phyloP scores from a whole-genome alignment of 2,329 filamentous ascomycete species.

The Diaporthe citrichinensis region DNA sequence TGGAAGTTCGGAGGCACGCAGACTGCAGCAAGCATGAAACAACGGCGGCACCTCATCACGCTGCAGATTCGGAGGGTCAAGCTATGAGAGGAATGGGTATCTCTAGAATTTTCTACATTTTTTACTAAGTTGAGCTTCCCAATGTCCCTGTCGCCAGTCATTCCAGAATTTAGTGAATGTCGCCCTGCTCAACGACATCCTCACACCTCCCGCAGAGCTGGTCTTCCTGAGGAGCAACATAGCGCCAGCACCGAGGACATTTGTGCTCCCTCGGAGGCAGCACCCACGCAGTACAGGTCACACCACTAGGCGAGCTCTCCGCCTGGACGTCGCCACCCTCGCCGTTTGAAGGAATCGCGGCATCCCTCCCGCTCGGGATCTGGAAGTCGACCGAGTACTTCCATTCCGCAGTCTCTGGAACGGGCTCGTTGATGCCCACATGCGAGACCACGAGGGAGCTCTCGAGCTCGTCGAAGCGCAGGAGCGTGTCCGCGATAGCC shows the following conservation, averaged over 20 bases:
- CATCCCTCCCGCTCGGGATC: constrained; percentile 43
- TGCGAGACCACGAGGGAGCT: constrained; percentile 79
- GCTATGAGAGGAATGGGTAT: constrained; percentile 27
- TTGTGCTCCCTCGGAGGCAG: constrained; percentile 72
- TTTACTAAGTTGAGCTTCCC: background rate
- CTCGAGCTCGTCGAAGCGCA: constrained; percentile 68
- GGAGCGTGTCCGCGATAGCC: constrained; percentile 52
- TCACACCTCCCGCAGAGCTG: constrained; percentile 81
- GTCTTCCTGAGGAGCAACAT: constrained; percentile 76
- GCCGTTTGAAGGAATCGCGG: background rate
- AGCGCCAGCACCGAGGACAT: constrained; percentile 92
- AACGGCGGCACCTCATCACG: background rate
- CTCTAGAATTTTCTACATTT: constrained; percentile 4
- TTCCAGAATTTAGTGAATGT: background rate
- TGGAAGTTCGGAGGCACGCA: background rate
- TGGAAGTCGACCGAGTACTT: constrained; percentile 59
- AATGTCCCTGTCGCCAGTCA: background rate
- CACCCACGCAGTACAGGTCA: constrained; percentile 57
- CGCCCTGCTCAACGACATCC: constrained; percentile 66
- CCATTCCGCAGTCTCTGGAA: constrained; percentile 55
- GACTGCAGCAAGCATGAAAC: background rate
- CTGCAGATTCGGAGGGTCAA: background rate
- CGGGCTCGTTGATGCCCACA: constrained; percentile 62
- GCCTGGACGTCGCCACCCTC: background rate
- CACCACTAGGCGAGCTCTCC: constrained; percentile 44